phyloP scores from a whole-genome alignment of 108 stramenopile genomes.

The Cyclotella cryptica region DNA sequence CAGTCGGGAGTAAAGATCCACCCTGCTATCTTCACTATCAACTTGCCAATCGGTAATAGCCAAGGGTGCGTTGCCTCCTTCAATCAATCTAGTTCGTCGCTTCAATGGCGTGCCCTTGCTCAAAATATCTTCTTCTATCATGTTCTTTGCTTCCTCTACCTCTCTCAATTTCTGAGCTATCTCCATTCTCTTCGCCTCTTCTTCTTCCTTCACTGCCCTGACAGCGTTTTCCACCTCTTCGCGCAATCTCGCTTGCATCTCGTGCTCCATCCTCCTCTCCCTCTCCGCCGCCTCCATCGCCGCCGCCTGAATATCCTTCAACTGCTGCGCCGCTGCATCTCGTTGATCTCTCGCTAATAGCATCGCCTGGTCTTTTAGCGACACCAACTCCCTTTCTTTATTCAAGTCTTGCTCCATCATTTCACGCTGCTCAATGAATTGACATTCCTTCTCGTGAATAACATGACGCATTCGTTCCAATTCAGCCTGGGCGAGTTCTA shows the following conservation, averaged over 20 bases:
- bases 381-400: constrained; percentile 64
- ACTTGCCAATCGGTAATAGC: constrained; percentile 45
- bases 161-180: constrained; percentile 48
- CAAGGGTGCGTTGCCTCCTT: constrained; percentile 18
- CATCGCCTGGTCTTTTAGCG: constrained; percentile 73
- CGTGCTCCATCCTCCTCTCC: constrained; percentile 32
- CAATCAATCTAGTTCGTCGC: constrained; percentile 28
- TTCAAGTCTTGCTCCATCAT: constrained; percentile 58
- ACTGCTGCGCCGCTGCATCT: constrained; percentile 48
- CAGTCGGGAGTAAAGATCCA: constrained; percentile 73
- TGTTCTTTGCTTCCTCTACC: constrained; percentile 38
- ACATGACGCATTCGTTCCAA: constrained; percentile 49
- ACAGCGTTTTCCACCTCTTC: constrained; percentile 54
- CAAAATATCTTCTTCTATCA: constrained; percentile 50
- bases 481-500: constrained; percentile 50
- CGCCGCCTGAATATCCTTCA: constrained; percentile 56
- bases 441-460: constrained; percentile 54
- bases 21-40: constrained; percentile 67
- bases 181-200: constrained; percentile 47
- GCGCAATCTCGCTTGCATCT: constrained; percentile 46
- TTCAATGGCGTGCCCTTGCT: constrained; percentile 21
- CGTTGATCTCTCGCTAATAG: constrained; percentile 56
- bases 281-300: constrained; percentile 64
- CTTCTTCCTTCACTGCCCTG: constrained; percentile 55
- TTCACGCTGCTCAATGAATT: constrained; percentile 50